A percentile compares a stretch with the other conserved stretches of the same genome.
Evolutionary conservation across 2,329 filamentous ascomycete species (phyloP).

Genomic region (Cadophora luteo-olivacea): DNA sequence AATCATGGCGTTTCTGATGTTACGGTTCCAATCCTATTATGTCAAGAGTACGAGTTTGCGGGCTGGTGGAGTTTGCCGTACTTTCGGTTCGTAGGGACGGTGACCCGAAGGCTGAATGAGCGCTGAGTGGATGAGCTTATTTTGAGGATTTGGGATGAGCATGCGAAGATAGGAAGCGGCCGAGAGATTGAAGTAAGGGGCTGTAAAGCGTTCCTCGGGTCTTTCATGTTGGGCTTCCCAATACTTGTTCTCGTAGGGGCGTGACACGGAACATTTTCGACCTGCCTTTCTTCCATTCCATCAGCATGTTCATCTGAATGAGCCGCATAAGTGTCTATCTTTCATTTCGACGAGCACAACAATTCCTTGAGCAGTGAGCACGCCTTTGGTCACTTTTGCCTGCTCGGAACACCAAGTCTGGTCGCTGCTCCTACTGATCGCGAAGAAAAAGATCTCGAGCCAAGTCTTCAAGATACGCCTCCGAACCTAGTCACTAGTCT

Average conservation of each 20-base stretch:
- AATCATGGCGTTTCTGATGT: not conserved
- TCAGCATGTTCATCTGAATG: too few species aligned
- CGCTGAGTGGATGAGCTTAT: not conserved
- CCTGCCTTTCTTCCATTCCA: too few species aligned
- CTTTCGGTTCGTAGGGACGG: not conserved
- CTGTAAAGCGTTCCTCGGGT: not conserved
- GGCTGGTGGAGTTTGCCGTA: constrained; percentile 5
- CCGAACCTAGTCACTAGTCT: too few species aligned
- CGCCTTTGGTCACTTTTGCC: too few species aligned
- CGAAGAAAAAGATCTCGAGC: too few species aligned
- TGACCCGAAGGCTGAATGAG: not conserved
- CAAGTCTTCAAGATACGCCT: too few species aligned
- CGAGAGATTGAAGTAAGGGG: not conserved
- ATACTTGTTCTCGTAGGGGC: not conserved
- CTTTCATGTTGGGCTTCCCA: not conserved
- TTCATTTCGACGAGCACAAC: too few species aligned
- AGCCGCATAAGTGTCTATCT: too few species aligned
- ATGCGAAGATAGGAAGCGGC: not conserved
- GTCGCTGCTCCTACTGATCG: too few species aligned
- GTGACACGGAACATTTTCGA: not conserved
- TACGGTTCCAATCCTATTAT: too few species aligned
- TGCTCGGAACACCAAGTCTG: too few species aligned
- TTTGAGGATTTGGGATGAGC: not conserved
- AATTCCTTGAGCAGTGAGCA: too few species aligned
- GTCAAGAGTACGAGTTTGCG: not conserved